Evolutionary conservation across 2,329 filamentous ascomycete species (phyloP), one percentile per base, ranked within the genome.

Genomic region (Pseudogymnoascus sp.): DNA sequence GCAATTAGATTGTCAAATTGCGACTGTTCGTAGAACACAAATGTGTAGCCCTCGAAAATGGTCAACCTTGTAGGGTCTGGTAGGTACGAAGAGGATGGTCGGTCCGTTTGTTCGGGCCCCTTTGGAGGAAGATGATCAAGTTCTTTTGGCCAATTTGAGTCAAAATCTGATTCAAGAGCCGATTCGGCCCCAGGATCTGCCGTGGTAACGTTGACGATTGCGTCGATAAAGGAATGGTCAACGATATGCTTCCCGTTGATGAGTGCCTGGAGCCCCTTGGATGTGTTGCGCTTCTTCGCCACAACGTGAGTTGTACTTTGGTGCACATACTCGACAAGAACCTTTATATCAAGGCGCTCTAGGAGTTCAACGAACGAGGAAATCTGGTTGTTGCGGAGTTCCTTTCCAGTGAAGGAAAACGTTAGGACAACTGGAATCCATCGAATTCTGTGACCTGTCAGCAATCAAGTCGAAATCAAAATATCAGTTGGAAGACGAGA

Each of bases 301-400:
- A 97, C 86, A 10, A 96, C 89, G 74, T 97, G 93, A 0, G 93
- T 96, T 0, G 93, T 97, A 29, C 82, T 77, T 14, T 78, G 81
- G 26, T 82, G 77, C 24, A 89, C 77, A 74, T 91, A 97, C 3
- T 92, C 87, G 47, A 84, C 80, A 13, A 89, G 78, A 13, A 91
- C 87, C 74, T 97, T 97, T 74, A 97, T 87, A 72, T 96, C 95
- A n/a, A 96, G 81, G 50, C 87, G 84, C 72, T 96, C 91, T 16
- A 97, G 83, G 62, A 82, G 82, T 33, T 82, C 77, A 66, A 84
- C 84, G 26, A 92, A 81, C 16, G 78, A 78, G 1, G 79, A 76
- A 62, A 93, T 79, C 1, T 87, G 85, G 69, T 88, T 85, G 65
- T 81, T 80, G 67, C 87, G 90, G 35, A 87, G 76, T 68, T 91